Conservation (phyloP, 352 stramenopile species). For the Phytophthora boehmeriae region DNA sequence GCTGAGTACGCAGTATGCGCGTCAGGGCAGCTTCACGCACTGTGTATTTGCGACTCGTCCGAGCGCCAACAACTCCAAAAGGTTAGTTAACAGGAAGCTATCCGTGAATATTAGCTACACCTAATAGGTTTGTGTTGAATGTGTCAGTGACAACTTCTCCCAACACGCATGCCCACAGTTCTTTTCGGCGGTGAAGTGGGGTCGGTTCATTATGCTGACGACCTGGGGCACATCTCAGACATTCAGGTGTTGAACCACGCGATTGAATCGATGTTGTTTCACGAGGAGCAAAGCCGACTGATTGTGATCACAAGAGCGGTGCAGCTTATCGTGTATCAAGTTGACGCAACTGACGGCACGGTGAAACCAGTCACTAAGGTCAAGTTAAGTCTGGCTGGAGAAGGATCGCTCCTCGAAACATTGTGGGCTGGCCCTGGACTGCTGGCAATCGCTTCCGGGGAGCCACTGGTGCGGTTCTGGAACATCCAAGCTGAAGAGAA, state of each 20-base stretch:
- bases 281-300: constrained; percentile 77
- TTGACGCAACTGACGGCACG: constrained; percentile 77
- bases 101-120: too few species aligned
- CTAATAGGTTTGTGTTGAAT: neutral
- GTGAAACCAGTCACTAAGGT: constrained; percentile 88
- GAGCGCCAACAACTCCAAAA: constrained; percentile 39
- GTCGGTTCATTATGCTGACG: constrained; percentile 91
- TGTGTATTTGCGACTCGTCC: constrained; percentile 82
- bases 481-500: constrained; percentile 92
- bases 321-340: constrained; percentile 90
- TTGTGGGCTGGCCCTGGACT: constrained; percentile 90
- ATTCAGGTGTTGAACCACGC: constrained; percentile 86
- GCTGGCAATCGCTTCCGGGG: constrained; percentile 90
- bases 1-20: constrained; percentile 84
- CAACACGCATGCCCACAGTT: constrained; percentile 83
- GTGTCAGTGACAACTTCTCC: constrained; percentile 49
- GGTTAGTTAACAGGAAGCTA: constrained; percentile 19
- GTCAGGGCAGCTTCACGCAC: constrained; percentile 87
- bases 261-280: constrained; percentile 92
- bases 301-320: constrained; percentile 92
- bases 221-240: constrained; percentile 92
- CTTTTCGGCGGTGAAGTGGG: constrained; percentile 94
- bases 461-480: constrained; percentile 92
- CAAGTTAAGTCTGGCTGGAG: constrained; percentile 90
- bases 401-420: constrained; percentile 80